Conservation (phyloP, 1,284 basidiomycete species). For the Ganoderma multipileum region DNA sequence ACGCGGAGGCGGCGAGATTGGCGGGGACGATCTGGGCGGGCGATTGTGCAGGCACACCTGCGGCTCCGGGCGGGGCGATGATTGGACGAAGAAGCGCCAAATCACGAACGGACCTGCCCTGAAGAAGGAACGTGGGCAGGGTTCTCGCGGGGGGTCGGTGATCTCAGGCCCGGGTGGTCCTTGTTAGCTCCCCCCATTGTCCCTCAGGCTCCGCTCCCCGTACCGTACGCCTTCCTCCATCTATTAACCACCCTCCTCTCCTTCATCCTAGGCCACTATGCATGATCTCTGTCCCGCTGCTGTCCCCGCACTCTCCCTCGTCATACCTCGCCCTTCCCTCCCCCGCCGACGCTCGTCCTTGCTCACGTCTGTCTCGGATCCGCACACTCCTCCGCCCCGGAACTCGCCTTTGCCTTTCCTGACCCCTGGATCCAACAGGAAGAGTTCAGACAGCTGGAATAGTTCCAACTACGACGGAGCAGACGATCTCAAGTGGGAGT, state of each 20-base stretch:
- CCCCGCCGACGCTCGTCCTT: conserved; percentile 41
- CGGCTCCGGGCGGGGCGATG: conserved; percentile 1
- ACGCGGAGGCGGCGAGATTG: conserved; percentile 23
- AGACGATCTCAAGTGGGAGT: conserved; percentile 71
- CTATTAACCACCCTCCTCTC: conserved; percentile 38
- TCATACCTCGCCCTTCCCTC: conserved; percentile 44
- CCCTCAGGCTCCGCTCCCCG: conserved; percentile 27
- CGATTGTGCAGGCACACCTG: conserved; percentile 16
- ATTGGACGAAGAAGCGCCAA: conserved; percentile 12
- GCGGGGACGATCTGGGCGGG: conserved; percentile 25
- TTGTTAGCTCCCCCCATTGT: conserved; percentile 39
- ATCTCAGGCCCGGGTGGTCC: conserved; percentile 25
- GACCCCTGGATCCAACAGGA: conserved; percentile 60
- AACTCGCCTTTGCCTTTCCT: conserved; percentile 46
- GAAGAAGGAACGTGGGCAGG: conserved; percentile 37
- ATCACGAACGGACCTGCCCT: conserved; percentile 41
- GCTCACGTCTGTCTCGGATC: conserved; percentile 40
- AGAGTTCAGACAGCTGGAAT: conserved; percentile 83
- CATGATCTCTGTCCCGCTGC: conserved; percentile 41
- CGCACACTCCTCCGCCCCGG: conserved; percentile 48
- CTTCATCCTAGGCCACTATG: conserved; percentile 42
- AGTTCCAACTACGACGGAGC: conserved; percentile 69
- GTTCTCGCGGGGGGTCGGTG: conserved; percentile 33
- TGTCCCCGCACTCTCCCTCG: conserved; percentile 44
- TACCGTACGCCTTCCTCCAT: conserved; percentile 37